phyloP scores from a whole-genome alignment of 192 early-diverging fungal species.

The Piromyces sp. region DNA sequence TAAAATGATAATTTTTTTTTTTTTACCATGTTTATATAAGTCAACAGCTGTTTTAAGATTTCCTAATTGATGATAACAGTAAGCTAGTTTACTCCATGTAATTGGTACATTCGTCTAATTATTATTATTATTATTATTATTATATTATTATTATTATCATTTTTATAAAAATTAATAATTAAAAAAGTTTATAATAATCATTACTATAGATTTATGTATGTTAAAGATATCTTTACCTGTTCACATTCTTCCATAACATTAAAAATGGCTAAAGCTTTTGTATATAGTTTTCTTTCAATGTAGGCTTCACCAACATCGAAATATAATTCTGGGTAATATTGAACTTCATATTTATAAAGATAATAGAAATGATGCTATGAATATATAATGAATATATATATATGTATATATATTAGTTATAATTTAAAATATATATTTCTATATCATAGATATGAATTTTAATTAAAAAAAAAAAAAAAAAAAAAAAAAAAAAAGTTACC shows the following conservation, averaged over 20 bases:
- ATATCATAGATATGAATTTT: no score
- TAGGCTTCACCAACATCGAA: constrained; percentile 60
- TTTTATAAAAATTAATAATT: no score
- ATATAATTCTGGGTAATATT: constrained; percentile 47
- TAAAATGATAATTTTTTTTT: no score
- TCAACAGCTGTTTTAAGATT: constrained; percentile 28
- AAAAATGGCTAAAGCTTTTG: constrained; percentile 42
- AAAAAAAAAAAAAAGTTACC: constrained; percentile 8
- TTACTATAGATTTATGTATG: no score
- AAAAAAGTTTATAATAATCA: no score
- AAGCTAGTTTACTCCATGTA: constrained; percentile 38
- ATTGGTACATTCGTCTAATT: constrained; percentile 10
- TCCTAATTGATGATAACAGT: constrained; percentile 37
- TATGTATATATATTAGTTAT: no score
- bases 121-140: no score
- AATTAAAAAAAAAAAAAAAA: no score
- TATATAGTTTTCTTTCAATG: constrained; percentile 37
- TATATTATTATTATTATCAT: no score
- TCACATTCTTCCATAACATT: constrained; percentile 11
- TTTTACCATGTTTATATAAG: constrained; percentile 18
- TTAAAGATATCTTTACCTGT: not conserved
- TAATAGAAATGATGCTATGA: constrained; percentile 49
- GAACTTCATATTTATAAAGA: constrained; percentile 26
- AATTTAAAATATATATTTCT: no score
- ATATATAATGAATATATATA: no score